Evolutionary conservation across 1,284 basidiomycete species (phyloP), one percentile per base, ranked within the genome.

Genomic region (Lentinula novae-zelandiae): DNA sequence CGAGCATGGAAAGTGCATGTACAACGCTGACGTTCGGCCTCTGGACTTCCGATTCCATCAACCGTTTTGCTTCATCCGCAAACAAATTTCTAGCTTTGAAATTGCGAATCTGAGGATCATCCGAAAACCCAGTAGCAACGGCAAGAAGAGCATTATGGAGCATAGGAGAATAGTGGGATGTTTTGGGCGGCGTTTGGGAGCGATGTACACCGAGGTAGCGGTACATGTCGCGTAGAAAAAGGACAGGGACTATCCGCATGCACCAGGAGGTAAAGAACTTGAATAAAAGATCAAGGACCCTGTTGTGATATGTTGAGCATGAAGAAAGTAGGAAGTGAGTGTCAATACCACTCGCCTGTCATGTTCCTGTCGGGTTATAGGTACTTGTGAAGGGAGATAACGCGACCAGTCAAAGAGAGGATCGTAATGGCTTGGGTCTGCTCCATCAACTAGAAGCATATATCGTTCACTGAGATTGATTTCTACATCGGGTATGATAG

Each of bases 131-230:
- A 0, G 82, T 74, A 1, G 82, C 85, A 31, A 90, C 72, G 1
- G 87, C 77, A 7, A 91, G 73, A 0, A 88, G 72, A 3, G 84
- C 78, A 66, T 89, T 89, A 72, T 91, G 89, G 2, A 90, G 75
- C 77, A 90, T 84, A 0, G 87, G 86, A 1, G 85, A 86, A 72
- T 90, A 90, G 65, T 86, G 82, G 0, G 84, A 77, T 0, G 82
- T 80, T 57, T 80, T 78, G 0, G 78, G 74, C 7, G 76, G 73
- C 0, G 75, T 65, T 8, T 82, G 74, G 0, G 77, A 73, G 0
- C 75, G 76, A 2, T 84, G 82, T 36, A 73, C 68, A 53, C 69
- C 75, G 66, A 90, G 73, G 62, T 78, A 71, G 61, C 80, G 68
- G 68, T 80, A 75, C 83, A 87, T 85, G 67, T 87, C 85, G 31